Percentiles rank a stretch among this genome's conserved stretches.
Conservation (phyloP, 805 yeast genomes). For the Helenozyma rhizophorensis region DNA sequence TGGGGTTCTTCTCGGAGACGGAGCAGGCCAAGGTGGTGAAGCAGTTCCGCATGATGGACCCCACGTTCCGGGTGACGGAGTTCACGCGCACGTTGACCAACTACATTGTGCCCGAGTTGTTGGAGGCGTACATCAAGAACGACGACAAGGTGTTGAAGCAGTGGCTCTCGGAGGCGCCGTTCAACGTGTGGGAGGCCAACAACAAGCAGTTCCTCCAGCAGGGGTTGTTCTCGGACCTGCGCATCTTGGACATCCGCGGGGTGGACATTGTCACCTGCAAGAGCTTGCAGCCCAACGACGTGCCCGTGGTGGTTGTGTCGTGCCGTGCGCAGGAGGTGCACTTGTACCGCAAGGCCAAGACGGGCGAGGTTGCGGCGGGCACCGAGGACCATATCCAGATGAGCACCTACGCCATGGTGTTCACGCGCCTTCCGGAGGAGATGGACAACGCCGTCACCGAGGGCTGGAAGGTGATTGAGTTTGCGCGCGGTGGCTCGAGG, state of each 20-base stretch:
- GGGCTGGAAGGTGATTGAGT: slow-evolving; percentile 95
- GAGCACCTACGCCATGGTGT: slow-evolving; percentile 94
- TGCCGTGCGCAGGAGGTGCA: slow-evolving; percentile 97
- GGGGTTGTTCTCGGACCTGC: slow-evolving; percentile 86
- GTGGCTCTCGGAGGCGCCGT: slow-evolving; percentile 98
- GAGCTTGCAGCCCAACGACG: slow-evolving; percentile 81
- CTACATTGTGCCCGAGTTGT: slow-evolving; percentile 88
- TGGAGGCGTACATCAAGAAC: slow-evolving; percentile 92
- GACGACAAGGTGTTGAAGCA: slow-evolving; percentile 75
- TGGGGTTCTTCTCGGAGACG: slow-evolving; percentile 92
- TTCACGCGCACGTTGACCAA: slow-evolving; percentile 84
- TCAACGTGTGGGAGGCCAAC: slow-evolving; percentile 87
- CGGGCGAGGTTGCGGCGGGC: slow-evolving; percentile 95
- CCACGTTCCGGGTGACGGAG: slow-evolving; percentile 72
- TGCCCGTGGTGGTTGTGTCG: slow-evolving; percentile 88
- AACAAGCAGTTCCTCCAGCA: slow-evolving; percentile 90
- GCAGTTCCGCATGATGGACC: slow-evolving; percentile 85
- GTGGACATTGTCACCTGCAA: slow-evolving; percentile 89
- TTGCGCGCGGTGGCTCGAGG: slow-evolving; percentile 90
- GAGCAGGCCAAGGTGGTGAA: slow-evolving; percentile 91
- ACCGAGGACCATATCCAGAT: slow-evolving; percentile 87
- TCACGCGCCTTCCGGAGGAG: slow-evolving; percentile 90
- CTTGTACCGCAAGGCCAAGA: slow-evolving; percentile 79
- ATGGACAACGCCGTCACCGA: slow-evolving; percentile 86
- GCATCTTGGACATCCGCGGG: slow-evolving; percentile 89